A percentile compares a stretch with the other conserved stretches of the same genome.
These are phyloP conservation scores for Phaeosphaeriaceae sp. DNA, from an alignment of 2,329 filamentous ascomycete species.

Conservation along the genomic window DNA sequence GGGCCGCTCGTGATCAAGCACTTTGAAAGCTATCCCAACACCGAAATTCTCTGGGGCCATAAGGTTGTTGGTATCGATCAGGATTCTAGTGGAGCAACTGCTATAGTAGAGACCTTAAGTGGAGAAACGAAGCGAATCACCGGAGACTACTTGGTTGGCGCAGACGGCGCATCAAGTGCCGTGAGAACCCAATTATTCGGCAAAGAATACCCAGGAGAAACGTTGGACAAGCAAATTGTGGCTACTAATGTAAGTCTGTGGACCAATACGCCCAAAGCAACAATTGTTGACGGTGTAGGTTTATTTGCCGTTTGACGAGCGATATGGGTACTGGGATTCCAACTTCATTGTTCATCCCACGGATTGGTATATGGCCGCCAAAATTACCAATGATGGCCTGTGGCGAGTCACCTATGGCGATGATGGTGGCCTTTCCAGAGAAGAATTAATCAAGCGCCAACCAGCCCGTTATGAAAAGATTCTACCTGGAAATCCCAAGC, in stretches of 20 bases:
- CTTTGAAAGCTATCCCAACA: constrained; percentile 35
- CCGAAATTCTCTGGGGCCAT: constrained; percentile 40
- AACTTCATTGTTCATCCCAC: constrained; percentile 69
- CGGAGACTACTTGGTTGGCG: constrained; percentile 44
- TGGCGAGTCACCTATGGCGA: constrained; percentile 71
- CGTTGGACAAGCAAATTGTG: constrained; percentile 66
- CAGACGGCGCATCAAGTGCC: constrained; percentile 43
- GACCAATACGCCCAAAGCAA: not conserved
- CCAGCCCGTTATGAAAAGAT: constrained; percentile 63
- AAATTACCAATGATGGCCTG: constrained; percentile 64
- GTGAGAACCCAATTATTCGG: constrained; percentile 42
- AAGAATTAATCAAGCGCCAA: constrained; percentile 62
- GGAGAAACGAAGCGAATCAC: constrained; percentile 33
- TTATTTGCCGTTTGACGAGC: constrained; percentile 64
- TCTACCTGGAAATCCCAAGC: constrained; percentile 65
- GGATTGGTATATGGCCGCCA: constrained; percentile 68
- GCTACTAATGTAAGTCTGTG: constrained; percentile 62
- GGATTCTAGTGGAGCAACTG: constrained; percentile 36
- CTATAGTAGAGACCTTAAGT: constrained; percentile 31
- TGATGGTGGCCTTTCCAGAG: constrained; percentile 57
- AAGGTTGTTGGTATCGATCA: constrained; percentile 40
- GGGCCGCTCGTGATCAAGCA: constrained; percentile 37
- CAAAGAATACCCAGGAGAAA: constrained; percentile 62
- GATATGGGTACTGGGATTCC: constrained; percentile 61
- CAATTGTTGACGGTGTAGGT: constrained; percentile 50